phyloP scores from a whole-genome alignment of 2,329 filamentous ascomycete genomes.

The Pseudofabraea citricarpa region DNA sequence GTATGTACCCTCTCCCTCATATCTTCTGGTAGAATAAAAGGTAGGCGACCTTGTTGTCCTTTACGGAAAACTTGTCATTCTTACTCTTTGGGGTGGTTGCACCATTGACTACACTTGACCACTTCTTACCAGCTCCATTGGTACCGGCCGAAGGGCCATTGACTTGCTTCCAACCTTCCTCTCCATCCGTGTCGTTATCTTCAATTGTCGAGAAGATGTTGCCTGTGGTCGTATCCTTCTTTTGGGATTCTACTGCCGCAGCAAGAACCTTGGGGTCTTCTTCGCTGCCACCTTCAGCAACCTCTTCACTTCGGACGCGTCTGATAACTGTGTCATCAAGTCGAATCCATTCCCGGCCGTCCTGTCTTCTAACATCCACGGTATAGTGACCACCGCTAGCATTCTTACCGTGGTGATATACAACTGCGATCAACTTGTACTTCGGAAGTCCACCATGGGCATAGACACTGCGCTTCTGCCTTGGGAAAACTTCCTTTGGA shows the following conservation, averaged over 20 bases:
- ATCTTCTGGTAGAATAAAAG: slow-evolving; percentile 81
- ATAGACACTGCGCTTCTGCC: slow-evolving; percentile 61
- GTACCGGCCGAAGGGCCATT: slow-evolving; percentile 49
- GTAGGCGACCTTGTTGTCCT: slow-evolving; percentile 97
- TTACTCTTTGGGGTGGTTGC: slow-evolving; percentile 51
- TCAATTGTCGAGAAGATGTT: slow-evolving; percentile 71
- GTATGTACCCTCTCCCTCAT: slow-evolving; percentile 15
- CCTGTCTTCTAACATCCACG: slow-evolving; percentile 91
- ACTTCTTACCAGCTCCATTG: slow-evolving; percentile 55
- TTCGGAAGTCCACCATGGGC: slow-evolving; percentile 68
- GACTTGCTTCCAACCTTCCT: slow-evolving; percentile 83
- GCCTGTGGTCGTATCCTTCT: slow-evolving; percentile 46
- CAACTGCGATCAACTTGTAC: slow-evolving; percentile 82
- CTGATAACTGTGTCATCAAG: slow-evolving; percentile 91
- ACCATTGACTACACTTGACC: slow-evolving; percentile 66
- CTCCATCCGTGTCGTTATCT: slow-evolving; percentile 61
- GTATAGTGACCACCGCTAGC: slow-evolving; percentile 96
- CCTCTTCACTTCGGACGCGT: slow-evolving; percentile 80
- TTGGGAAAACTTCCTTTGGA: slow-evolving; percentile 81
- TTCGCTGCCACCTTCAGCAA: slow-evolving; percentile 78
- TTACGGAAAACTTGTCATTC: slow-evolving; percentile 56
- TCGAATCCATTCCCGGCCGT: slow-evolving; percentile 92
- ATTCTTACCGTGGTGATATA: slow-evolving; percentile 97
- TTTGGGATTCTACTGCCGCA: slow-evolving; percentile 61
- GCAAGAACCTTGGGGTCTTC: slow-evolving; percentile 69